Base-by-base conservation (phyloP, 345 rosid genomes). In the Pistacia integerrima region DNA sequence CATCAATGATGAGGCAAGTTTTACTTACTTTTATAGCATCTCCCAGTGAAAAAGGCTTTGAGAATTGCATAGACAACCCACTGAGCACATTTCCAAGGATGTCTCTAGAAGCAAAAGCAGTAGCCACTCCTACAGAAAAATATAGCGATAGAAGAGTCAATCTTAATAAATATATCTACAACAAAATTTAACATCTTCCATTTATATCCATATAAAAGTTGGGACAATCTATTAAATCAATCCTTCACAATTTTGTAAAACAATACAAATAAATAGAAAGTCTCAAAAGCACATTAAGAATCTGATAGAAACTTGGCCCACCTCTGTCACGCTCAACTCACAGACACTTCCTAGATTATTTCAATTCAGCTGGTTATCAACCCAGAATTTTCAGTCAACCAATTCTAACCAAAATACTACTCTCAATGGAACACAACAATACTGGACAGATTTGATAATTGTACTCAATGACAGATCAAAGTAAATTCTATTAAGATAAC, bases 41-140 rank as follows among this genome's bases (percentile, higher is more conserved):
- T 74, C 99, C 99, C 74, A 96, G 80, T 3, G 97, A 90, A 85
- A 95, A 96, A 8, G 99, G 99, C 81, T 79, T 88, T 6, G 94
- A 90, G 74, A 93, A 92, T 77, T 92, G 97, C 88, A 96, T 89
- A 20, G 94, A 92, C 73, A 92, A 83, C 35, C 99, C 99, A 83
- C 93, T 92, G 59, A 96, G 90, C 78, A 96, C 90, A 84, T 96
- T 96, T 58, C 99, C 98, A 75, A 96, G 97, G 75, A 93, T 62
- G 48, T 96, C 98, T 83, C 81, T 90, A 12, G 97, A 89, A 84
- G 99, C 98, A 88, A 96, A 93, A 79, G 98, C 98, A 80, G 99
- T 96, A 59, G 98, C 99, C 67, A 96, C 99, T 69, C 99, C 98
- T 96, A 87, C 66, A 71, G 6, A 80, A 80, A 54, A 67, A 60